These are phyloP conservation scores for Elasticomyces elasticus DNA, from an alignment of 495 filamentous ascomycete genomes.

Conservation along the genomic window DNA sequence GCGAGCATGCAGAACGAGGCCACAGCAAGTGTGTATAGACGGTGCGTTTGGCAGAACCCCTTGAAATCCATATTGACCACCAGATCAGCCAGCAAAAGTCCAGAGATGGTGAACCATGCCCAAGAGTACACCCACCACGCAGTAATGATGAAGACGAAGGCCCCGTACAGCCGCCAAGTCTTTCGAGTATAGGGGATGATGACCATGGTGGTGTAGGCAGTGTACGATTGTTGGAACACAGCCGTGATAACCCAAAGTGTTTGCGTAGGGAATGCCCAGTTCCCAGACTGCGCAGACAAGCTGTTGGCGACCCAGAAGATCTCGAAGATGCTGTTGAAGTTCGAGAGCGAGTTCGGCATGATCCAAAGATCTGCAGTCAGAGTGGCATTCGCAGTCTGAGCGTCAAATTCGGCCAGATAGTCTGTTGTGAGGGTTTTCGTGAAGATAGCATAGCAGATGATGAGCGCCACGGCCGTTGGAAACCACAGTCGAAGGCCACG, in stretches of 20 bases:
- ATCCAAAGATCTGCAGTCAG: slow-evolving; percentile 15
- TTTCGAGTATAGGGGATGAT: slow-evolving; percentile 30
- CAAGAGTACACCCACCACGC: slow-evolving; percentile 35
- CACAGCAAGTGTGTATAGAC: background rate
- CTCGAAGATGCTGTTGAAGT: slow-evolving; percentile 34
- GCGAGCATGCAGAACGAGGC: slow-evolving; percentile 18
- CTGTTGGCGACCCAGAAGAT: slow-evolving; percentile 30
- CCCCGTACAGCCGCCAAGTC: slow-evolving; percentile 28
- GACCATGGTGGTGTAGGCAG: slow-evolving; percentile 34
- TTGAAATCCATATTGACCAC: slow-evolving; percentile 32
- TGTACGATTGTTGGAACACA: slow-evolving; percentile 33
- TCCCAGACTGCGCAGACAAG: slow-evolving; percentile 26
- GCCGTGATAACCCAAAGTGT: slow-evolving; percentile 31
- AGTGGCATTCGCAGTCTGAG: slow-evolving; percentile 23
- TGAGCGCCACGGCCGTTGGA: slow-evolving; percentile 26
- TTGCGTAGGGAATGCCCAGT: slow-evolving; percentile 29
- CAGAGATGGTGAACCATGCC: slow-evolving; percentile 33
- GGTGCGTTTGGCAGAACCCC: slow-evolving; percentile 7
- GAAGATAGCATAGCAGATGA: slow-evolving; percentile 24
- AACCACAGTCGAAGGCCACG: slow-evolving; percentile 27
- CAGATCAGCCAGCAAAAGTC: slow-evolving; percentile 30
- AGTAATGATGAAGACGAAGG: slow-evolving; percentile 28
- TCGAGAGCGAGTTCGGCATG: slow-evolving; percentile 27
- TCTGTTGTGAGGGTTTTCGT: slow-evolving; percentile 11
- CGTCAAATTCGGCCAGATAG: slow-evolving; percentile 21